Evolutionary conservation across 495 filamentous ascomycete species (phyloP).

Genomic region (Xanthoparmelia taractica): DNA sequence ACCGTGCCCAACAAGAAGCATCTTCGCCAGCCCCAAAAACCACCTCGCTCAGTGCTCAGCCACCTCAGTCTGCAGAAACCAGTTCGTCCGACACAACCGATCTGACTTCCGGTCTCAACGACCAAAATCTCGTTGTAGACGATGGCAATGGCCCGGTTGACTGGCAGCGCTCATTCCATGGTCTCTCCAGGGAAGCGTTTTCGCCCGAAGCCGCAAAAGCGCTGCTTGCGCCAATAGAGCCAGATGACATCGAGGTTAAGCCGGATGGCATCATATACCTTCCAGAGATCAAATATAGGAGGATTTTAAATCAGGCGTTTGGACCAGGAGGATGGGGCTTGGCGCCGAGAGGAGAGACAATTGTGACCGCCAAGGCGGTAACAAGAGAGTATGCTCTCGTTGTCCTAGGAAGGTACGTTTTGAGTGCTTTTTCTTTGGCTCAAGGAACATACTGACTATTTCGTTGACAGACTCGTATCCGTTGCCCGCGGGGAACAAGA

Average conservation of each 20-base stretch:
- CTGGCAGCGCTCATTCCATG: slow-evolving; percentile 91
- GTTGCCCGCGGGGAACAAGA: slow-evolving; percentile 91
- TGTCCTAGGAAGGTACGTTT: slow-evolving; percentile 71
- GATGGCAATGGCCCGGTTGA: slow-evolving; percentile 54
- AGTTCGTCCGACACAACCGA: slow-evolving; percentile 37
- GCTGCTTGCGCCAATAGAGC: slow-evolving; percentile 57
- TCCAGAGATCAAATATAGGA: slow-evolving; percentile 95
- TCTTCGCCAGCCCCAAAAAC: slow-evolving; percentile 23
- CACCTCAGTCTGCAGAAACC: slow-evolving; percentile 28
- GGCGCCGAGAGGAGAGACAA: slow-evolving; percentile 81
- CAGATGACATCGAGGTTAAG: slow-evolving; percentile 88
- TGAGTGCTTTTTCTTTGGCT: background rate
- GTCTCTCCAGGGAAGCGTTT: slow-evolving; percentile 70
- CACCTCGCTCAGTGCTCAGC: slow-evolving; percentile 25
- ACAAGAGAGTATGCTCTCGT: slow-evolving; percentile 94
- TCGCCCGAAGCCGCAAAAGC: slow-evolving; percentile 63
- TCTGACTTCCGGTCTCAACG: slow-evolving; percentile 48
- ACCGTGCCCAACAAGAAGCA: slow-evolving; percentile 23
- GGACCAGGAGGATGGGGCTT: slow-evolving; percentile 94
- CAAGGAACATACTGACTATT: background rate
- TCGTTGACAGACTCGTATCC: slow-evolving; percentile 64
- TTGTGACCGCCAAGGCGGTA: slow-evolving; percentile 78
- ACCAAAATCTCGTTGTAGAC: slow-evolving; percentile 44
- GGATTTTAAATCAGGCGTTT: slow-evolving; percentile 86
- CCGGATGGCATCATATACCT: slow-evolving; percentile 93